These are phyloP conservation scores for Asclepias syriaca DNA, from an alignment of 257 asterid species.

Conservation along the genomic window DNA sequence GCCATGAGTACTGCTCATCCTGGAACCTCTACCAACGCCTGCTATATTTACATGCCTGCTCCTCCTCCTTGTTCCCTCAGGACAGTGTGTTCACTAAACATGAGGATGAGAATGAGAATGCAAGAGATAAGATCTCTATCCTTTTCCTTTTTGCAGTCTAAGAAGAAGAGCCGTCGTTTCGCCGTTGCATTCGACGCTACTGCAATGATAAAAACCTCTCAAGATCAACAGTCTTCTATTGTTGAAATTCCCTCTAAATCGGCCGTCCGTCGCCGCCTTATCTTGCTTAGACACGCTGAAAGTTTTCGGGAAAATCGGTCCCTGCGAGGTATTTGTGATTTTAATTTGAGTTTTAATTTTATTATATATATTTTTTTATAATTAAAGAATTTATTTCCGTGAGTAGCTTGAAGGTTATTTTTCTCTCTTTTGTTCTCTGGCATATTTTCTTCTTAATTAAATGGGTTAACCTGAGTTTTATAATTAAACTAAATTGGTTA, in stretches of 20 bases:
- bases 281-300: conserved; percentile 75
- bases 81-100: background rate
- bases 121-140: background rate
- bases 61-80: background rate
- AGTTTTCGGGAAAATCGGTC: conserved; percentile 63
- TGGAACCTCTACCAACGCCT: background rate
- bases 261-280: conserved; percentile 55
- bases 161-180: background rate
- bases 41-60: background rate
- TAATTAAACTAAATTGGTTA: no score
- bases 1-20: conserved; percentile 1
- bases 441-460: background rate
- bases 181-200: conserved; percentile 4
- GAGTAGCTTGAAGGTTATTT: background rate
- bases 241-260: conserved; percentile 32
- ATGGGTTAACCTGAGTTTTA: background rate
- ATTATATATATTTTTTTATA: background rate
- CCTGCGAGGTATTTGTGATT: conserved; percentile 41
- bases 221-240: conserved; percentile 25
- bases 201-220: conserved; percentile 34
- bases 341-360: background rate
- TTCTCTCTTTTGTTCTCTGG: background rate
- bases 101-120: background rate
- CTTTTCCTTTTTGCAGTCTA: background rate
- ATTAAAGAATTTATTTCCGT: background rate